These are phyloP conservation scores for Cytospora paraplurivora DNA, from an alignment of 2,329 filamentous ascomycete species.

Conservation along the genomic window DNA sequence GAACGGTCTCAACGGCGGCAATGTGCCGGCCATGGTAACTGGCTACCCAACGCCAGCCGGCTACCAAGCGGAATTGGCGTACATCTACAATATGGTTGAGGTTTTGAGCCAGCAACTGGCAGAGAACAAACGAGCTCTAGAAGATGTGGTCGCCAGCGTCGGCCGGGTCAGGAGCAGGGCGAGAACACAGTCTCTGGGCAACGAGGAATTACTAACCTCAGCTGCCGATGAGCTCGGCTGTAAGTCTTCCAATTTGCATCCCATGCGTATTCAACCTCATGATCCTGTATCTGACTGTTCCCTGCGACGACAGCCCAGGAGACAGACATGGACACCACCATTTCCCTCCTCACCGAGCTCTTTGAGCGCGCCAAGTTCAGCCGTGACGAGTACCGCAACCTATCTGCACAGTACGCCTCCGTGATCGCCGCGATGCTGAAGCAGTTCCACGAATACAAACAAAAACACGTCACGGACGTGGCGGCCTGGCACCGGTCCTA, in stretches of 20 bases:
- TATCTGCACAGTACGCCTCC: conserved; percentile 60
- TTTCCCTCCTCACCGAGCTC: conserved; percentile 62
- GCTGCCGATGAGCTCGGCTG: conserved; percentile 60
- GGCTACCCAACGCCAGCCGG: conserved; percentile 64
- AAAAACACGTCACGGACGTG: conserved; percentile 62
- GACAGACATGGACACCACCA: conserved; percentile 60
- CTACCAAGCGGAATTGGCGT: conserved; percentile 68
- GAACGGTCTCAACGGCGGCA: conserved; percentile 54
- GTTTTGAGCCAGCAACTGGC: conserved; percentile 65
- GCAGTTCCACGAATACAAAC: conserved; percentile 68
- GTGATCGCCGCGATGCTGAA: conserved; percentile 60
- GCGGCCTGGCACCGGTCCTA: conserved; percentile 68
- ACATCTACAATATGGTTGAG: conserved; percentile 69
- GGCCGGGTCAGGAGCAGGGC: conserved; percentile 63
- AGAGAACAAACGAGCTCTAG: conserved; percentile 62
- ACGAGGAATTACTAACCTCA: conserved; percentile 59
- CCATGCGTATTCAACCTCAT: conserved; percentile 1
- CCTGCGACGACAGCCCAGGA: conserved; percentile 51
- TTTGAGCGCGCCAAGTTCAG: conserved; percentile 63
- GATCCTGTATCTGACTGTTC: not conserved
- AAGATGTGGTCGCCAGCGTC: conserved; percentile 64
- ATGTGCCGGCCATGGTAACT: conserved; percentile 46
- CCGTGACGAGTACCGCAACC: conserved; percentile 61
- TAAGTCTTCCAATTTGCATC: conserved; percentile 36
- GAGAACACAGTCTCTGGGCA: conserved; percentile 52